Conservation (phyloP, 257 asterid genomes). For the Osmanthus fragrans region DNA sequence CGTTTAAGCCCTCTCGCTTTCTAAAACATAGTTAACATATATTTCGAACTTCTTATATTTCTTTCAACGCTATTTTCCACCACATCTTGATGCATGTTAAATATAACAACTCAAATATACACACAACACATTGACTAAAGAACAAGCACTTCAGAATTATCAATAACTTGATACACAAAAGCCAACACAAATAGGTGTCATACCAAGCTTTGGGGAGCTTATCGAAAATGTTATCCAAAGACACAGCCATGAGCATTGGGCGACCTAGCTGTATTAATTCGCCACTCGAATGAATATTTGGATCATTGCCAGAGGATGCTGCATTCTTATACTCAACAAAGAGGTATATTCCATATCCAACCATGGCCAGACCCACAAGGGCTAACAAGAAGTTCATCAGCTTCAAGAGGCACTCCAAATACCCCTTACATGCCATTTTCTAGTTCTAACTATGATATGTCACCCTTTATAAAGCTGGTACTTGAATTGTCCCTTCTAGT, state of each 20-base stretch:
- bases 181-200: slow-evolving; percentile 1
- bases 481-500: background rate
- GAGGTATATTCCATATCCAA: slow-evolving; percentile 52
- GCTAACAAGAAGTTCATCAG: slow-evolving; percentile 47
- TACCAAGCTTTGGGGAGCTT: slow-evolving; percentile 66
- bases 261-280: slow-evolving; percentile 49
- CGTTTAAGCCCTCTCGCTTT: background rate
- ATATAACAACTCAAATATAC: background rate
- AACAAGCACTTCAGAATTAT: background rate
- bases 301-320: slow-evolving; percentile 32
- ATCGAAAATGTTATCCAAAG: slow-evolving; percentile 39
- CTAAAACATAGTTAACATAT: background rate
- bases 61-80: background rate
- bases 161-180: background rate
- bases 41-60: background rate
- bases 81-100: background rate
- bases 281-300: slow-evolving; percentile 24
- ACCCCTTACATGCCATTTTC: slow-evolving; percentile 52
- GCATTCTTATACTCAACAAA: slow-evolving; percentile 38
- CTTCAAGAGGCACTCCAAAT: slow-evolving; percentile 52
- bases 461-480: background rate
- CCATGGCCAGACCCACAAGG: slow-evolving; percentile 53
- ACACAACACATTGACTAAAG: background rate
- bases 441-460: background rate
- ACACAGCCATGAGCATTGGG: slow-evolving; percentile 50